A percentile compares a stretch with the other conserved stretches of the same genome.
Evolutionary conservation across 305 asterid species (phyloP).

Genomic region (Plantago rigida): DNA sequence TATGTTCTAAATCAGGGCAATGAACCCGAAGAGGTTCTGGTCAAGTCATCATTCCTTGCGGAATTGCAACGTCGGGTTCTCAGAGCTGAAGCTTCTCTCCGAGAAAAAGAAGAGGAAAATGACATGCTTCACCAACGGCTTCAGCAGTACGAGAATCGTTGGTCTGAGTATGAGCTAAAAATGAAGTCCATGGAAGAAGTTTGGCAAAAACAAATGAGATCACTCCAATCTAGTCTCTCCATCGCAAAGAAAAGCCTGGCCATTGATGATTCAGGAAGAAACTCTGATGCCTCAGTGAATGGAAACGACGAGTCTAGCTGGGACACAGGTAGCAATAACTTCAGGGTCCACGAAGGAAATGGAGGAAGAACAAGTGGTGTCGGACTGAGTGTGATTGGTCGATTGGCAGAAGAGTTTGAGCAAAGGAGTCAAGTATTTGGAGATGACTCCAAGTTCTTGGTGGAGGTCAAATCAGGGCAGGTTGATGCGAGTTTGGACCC

Average conservation of each 20-base stretch:
- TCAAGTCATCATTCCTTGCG: slow-evolving; percentile 71
- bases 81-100: slow-evolving; percentile 71
- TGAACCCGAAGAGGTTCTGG: slow-evolving; percentile 67
- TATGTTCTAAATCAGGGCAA: slow-evolving; percentile 42
- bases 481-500: slow-evolving; percentile 74
- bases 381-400: slow-evolving; percentile 64
- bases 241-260: slow-evolving; percentile 81
- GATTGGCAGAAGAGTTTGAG: slow-evolving; percentile 86
- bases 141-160: slow-evolving; percentile 81
- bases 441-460: slow-evolving; percentile 86
- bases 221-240: slow-evolving; percentile 91
- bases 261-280: slow-evolving; percentile 60
- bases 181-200: slow-evolving; percentile 98
- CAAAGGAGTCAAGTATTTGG: slow-evolving; percentile 89
- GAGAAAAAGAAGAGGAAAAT: slow-evolving; percentile 86
- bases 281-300: slow-evolving; percentile 69
- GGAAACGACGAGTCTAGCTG: slow-evolving; percentile 53
- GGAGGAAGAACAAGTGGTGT: slow-evolving; percentile 48
- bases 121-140: slow-evolving; percentile 82
- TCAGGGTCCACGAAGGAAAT: slow-evolving; percentile 42
- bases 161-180: slow-evolving; percentile 93
- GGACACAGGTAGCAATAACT: slow-evolving; percentile 44
- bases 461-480: slow-evolving; percentile 86
- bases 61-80: slow-evolving; percentile 88
- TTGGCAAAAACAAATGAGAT: slow-evolving; percentile 98